These are phyloP conservation scores for Lipomyces japonicus DNA, from an alignment of 805 yeast species.

Conservation along the genomic window DNA sequence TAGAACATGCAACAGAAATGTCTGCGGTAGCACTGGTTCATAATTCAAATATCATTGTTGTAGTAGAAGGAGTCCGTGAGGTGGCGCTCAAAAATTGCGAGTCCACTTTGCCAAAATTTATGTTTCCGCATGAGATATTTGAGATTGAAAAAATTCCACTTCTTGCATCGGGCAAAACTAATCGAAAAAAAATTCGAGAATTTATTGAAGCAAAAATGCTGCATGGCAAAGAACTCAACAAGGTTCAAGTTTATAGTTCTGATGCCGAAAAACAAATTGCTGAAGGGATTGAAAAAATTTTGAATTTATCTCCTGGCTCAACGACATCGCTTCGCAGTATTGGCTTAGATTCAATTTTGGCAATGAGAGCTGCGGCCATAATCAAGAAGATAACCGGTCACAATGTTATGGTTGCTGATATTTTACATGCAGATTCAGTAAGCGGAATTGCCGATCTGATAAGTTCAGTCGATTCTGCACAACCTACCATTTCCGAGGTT, in stretches of 20 bases:
- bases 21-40: slow-evolving; percentile 13
- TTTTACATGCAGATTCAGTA: slow-evolving; percentile 6
- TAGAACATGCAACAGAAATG: slow-evolving; percentile 27
- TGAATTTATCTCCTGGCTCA: slow-evolving; percentile 6
- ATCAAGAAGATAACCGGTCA: background rate
- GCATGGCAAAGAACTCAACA: background rate
- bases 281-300: background rate
- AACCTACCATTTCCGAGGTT: background rate
- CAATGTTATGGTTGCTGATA: slow-evolving; percentile 5
- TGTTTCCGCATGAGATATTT: slow-evolving; percentile 25
- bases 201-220: background rate
- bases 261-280: slow-evolving; percentile 8
- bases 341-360: slow-evolving; percentile 21
- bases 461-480: background rate
- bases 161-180: slow-evolving; percentile 29
- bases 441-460: background rate
- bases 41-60: slow-evolving; percentile 12
- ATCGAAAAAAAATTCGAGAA: slow-evolving; percentile 10
- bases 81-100: slow-evolving; percentile 8
- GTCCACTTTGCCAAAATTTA: slow-evolving; percentile 20
- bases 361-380: slow-evolving; percentile 6
- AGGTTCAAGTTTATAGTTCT: background rate
- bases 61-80: slow-evolving; percentile 4
- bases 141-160: slow-evolving; percentile 18
- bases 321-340: slow-evolving; percentile 2